Percentiles rank a stretch among this genome's conserved stretches.
Evolutionary conservation across 768 basidiomycete genomes (phyloP).

Genomic region (Xerocomellus intermedius): DNA sequence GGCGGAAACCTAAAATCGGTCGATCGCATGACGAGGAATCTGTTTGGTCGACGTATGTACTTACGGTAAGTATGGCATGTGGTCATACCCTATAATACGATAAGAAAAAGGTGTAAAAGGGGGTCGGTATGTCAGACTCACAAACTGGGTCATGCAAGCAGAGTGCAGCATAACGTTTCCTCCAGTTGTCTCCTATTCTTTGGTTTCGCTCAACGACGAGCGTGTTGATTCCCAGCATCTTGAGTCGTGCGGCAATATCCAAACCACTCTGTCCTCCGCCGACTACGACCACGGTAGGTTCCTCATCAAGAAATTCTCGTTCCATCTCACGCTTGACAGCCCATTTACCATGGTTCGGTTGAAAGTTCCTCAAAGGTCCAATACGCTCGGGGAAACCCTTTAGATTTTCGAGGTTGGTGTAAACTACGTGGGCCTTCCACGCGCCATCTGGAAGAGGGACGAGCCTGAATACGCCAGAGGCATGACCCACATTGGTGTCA

Average conservation of each 20-base stretch:
- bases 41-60: conserved; percentile 14
- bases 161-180: conserved; percentile 26
- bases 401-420: conserved; percentile 52
- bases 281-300: conserved; percentile 53
- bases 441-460: conserved; percentile 40
- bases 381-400: conserved; percentile 43
- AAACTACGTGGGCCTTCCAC: conserved; percentile 49
- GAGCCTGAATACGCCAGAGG: conserved; percentile 45
- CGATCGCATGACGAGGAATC: neutral
- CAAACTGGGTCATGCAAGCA: conserved; percentile 36
- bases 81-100: conserved; percentile 39
- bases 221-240: conserved; percentile 22
- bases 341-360: conserved; percentile 38
- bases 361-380: conserved; percentile 44
- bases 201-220: conserved; percentile 27
- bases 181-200: conserved; percentile 33
- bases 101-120: neutral
- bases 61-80: conserved; percentile 57
- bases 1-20: conserved; percentile 46
- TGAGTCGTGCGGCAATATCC: conserved; percentile 56
- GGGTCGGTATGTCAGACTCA: conserved; percentile 8
- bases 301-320: conserved; percentile 34
- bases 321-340: conserved; percentile 27
- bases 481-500: conserved; percentile 39
- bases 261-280: conserved; percentile 56